These are phyloP conservation scores for Cladosporium phlei DNA, from an alignment of 2,329 filamentous ascomycete species.

Conservation along the genomic window DNA sequence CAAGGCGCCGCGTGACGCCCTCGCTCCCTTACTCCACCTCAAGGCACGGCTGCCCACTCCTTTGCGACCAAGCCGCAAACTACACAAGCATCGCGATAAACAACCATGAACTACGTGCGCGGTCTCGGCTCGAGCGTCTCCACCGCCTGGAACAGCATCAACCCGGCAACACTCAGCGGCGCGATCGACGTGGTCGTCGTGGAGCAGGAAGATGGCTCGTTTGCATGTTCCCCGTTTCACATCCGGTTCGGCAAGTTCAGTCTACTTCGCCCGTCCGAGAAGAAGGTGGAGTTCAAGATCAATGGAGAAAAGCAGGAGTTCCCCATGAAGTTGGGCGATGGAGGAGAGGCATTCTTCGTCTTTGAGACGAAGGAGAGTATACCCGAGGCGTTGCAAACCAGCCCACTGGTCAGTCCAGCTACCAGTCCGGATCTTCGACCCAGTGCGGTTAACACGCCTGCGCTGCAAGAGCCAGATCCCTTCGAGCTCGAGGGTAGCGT, in stretches of 20 bases:
- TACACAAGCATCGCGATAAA: not conserved
- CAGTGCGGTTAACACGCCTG: constrained; percentile 38
- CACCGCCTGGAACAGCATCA: constrained; percentile 99
- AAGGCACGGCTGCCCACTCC: not conserved
- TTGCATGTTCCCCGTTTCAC: constrained; percentile 94
- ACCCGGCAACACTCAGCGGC: constrained; percentile 91
- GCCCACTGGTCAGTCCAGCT: constrained; percentile 85
- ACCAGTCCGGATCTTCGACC: constrained; percentile 67
- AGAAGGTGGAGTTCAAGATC: constrained; percentile 97
- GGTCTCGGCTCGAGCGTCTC: constrained; percentile 93
- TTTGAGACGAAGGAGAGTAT: constrained; percentile 92
- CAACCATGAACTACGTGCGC: constrained; percentile 88
- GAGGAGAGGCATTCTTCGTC: constrained; percentile 96
- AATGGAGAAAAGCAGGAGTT: constrained; percentile 89
- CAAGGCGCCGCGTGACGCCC: not conserved
- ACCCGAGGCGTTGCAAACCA: constrained; percentile 90
- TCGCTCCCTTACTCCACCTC: not conserved
- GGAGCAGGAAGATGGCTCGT: constrained; percentile 81
- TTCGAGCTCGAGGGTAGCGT: constrained; percentile 57
- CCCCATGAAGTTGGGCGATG: constrained; percentile 97
- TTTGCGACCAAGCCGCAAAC: not conserved
- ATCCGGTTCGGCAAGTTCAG: constrained; percentile 99
- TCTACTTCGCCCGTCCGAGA: constrained; percentile 87
- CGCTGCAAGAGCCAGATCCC: constrained; percentile 63
- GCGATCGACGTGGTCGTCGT: constrained; percentile 99